phyloP scores from a whole-genome alignment of 345 rosid genomes.

The Heritiera littoralis region DNA sequence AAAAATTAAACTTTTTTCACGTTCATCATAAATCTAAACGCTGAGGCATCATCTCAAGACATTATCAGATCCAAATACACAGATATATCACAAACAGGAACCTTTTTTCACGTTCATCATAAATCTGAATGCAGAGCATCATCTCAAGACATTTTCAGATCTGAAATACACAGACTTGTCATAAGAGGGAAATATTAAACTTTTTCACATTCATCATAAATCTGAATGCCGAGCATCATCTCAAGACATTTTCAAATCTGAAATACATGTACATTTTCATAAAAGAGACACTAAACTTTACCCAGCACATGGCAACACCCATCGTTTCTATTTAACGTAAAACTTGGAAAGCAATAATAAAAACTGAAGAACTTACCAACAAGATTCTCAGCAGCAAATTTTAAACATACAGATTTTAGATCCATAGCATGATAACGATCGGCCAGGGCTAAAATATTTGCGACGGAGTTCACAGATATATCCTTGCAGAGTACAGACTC shows the following conservation, averaged over 20 bases:
- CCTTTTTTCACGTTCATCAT: neutral
- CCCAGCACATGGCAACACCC: neutral
- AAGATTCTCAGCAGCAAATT: slow-evolving; percentile 93
- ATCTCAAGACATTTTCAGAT: slow-evolving; percentile 12
- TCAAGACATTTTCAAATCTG: neutral
- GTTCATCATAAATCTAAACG: neutral
- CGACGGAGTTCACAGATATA: slow-evolving; percentile 73
- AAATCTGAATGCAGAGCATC: slow-evolving; percentile 1
- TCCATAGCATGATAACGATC: slow-evolving; percentile 74
- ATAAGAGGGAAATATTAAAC: neutral
- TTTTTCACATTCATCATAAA: neutral
- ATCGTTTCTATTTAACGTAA: neutral
- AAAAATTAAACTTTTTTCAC: neutral
- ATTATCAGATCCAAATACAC: neutral
- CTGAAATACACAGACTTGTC: neutral
- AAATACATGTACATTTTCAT: neutral
- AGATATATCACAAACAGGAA: neutral
- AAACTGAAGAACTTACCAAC: slow-evolving; percentile 49
- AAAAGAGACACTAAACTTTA: neutral
- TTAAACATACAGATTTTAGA: slow-evolving; percentile 77
- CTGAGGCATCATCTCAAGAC: slow-evolving; percentile 6
- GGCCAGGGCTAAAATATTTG: slow-evolving; percentile 77
- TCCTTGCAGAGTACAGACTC: slow-evolving; percentile 90
- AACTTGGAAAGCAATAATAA: neutral
- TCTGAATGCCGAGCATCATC: slow-evolving; percentile 1